These are phyloP conservation scores for Nannochloris sp. DNA, from an alignment of 139 green algal species.

Conservation along the genomic window DNA sequence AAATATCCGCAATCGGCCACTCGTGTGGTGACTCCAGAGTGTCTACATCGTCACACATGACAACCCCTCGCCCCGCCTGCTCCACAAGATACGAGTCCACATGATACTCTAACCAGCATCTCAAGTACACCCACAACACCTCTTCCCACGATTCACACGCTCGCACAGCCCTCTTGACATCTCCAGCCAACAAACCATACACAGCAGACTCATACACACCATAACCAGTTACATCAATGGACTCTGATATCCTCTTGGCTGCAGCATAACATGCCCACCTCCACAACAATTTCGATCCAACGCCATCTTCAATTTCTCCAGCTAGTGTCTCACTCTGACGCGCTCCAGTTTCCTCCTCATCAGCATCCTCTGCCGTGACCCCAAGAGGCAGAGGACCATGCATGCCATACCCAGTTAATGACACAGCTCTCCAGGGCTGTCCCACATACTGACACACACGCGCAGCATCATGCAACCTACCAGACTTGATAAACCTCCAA, in stretches of 20 bases:
- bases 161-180: slow-evolving; percentile 40
- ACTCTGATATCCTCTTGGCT: slow-evolving; percentile 18
- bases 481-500: slow-evolving; percentile 62
- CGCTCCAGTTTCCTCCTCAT: slow-evolving; percentile 20
- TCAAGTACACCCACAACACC: slow-evolving; percentile 52
- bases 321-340: slow-evolving; percentile 42
- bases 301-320: slow-evolving; percentile 22
- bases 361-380: slow-evolving; percentile 26
- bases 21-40: not conserved
- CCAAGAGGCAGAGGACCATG: slow-evolving; percentile 58
- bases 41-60: not conserved
- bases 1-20: slow-evolving; percentile 13
- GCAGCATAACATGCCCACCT: slow-evolving; percentile 50
- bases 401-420: slow-evolving; percentile 43
- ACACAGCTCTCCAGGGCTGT: slow-evolving; percentile 59
- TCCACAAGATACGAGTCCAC: slow-evolving; percentile 23
- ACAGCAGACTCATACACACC: slow-evolving; percentile 35
- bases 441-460: slow-evolving; percentile 42
- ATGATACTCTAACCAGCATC: slow-evolving; percentile 40
- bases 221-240: not conserved
- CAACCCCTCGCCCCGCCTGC: not conserved
- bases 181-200: slow-evolving; percentile 47
- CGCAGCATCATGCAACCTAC: slow-evolving; percentile 40
- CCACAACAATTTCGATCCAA: slow-evolving; percentile 46
- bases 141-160: slow-evolving; percentile 67